Conservation (phyloP, 2,329 filamentous ascomycete species). For the Westerdykella aurantiaca region DNA sequence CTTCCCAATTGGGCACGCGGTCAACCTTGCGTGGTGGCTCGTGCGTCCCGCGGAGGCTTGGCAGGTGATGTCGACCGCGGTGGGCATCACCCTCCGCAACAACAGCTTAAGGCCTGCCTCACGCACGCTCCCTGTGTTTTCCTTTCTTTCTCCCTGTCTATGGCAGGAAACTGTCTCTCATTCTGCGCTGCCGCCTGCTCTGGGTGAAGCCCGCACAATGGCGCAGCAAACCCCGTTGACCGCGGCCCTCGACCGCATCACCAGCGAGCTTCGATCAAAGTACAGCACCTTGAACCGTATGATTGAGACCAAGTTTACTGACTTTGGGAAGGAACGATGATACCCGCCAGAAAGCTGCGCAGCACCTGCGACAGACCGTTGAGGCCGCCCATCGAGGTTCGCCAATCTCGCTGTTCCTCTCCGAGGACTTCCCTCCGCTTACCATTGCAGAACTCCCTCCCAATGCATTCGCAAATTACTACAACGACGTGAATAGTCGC, state of each 20-base stretch:
- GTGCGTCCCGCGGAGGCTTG: too few relatives aligned
- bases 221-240: constrained; percentile 30
- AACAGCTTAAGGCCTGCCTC: not conserved
- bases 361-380: constrained; percentile 40
- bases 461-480: constrained; percentile 70
- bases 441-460: constrained; percentile 61
- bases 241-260: constrained; percentile 48
- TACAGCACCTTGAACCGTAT: constrained; percentile 15
- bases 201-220: constrained; percentile 35
- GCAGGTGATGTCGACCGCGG: too few relatives aligned
- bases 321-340: constrained; percentile 40
- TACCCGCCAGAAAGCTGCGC: constrained; percentile 40
- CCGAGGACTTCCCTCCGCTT: constrained; percentile 13
- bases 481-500: constrained; percentile 59
- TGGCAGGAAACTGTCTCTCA: constrained; percentile 24
- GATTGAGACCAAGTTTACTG: constrained; percentile 5
- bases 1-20: too few relatives aligned
- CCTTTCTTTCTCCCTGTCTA: constrained; percentile 19
- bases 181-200: constrained; percentile 25
- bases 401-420: constrained; percentile 13
- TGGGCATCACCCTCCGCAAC: too few relatives aligned
- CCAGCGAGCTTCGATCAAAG: constrained; percentile 54
- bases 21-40: too few relatives aligned
- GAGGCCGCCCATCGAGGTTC: constrained; percentile 44
- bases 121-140: constrained; percentile 1